A percentile compares a stretch with the other conserved stretches of the same genome.
Conservation (phyloP, 345 rosid genomes). For the Jatropha curcas region DNA sequence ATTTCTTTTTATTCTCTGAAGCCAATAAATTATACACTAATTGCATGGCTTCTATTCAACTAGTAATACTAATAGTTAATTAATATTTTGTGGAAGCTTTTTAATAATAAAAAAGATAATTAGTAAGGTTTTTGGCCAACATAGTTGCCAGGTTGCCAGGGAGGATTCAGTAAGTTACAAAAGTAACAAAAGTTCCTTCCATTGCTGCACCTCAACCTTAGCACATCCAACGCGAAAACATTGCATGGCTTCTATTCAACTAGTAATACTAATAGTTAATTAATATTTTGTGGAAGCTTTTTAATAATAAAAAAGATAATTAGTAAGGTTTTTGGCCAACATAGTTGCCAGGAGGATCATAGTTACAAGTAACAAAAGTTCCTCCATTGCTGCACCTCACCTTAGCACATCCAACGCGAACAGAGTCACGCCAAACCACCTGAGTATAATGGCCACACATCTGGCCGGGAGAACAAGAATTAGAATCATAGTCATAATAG, state of each 20-base stretch:
- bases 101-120: no score
- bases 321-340: conserved; percentile 47
- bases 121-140: conserved; percentile 47
- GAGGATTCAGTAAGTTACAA: conserved; percentile 71
- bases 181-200: conserved; percentile 52
- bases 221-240: conserved; percentile 87
- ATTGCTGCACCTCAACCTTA: conserved; percentile 49
- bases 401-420: conserved; percentile 64
- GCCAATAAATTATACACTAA: no score
- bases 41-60: no score
- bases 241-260: no score
- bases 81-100: no score
- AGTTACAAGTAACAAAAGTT: conserved; percentile 56
- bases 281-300: no score
- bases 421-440: conserved; percentile 61
- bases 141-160: conserved; percentile 54
- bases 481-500: conserved; percentile 47
- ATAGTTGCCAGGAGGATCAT: conserved; percentile 59
- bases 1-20: no score
- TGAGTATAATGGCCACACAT: conserved; percentile 74
- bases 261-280: no score
- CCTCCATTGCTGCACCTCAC: conserved; percentile 54
- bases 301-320: neutral
- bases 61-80: no score
- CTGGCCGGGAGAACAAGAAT: conserved; percentile 47